Base-by-base conservation (phyloP, 257 asterid genomes). In the Rauvolfia tetraphylla region DNA sequence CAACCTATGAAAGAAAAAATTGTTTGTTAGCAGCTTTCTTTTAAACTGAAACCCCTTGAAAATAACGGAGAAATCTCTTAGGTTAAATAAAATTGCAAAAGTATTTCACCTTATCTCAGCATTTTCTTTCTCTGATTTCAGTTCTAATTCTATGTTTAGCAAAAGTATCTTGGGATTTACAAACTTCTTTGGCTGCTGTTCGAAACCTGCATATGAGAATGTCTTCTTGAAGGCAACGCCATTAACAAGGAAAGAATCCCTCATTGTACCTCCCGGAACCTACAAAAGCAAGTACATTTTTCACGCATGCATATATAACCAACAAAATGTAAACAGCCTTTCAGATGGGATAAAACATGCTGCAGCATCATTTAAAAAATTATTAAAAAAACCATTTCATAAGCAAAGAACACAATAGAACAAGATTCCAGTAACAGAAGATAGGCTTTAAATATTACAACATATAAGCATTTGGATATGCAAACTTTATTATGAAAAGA, bases 141-240 rank as follows among this genome's bases (percentile, higher is more conserved):
- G 87, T 83, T 95, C 99, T 89, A 95, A 80, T 80, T 95, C 99
- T 61, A 95, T 92, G 88, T 95, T 95, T 57, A 95, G 89, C 80
- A 95, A 76, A 71, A 95, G 96, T 70, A 95, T 88, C 89, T 88
- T 90, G 77, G 96, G 99, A 78, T 86, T 87, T 53, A 85, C 49
- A 81, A 95, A 91, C 80, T 87, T 90, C 80, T 95, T 95, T 15
- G 98, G 99, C 74, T 95, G 99, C 86, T 95, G 99, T 86, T 95
- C 99, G 83, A 95, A 93, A 79, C 99, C 99, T 78, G 98, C 99
- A 87, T 95, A 95, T 39, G 99, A 95, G 86, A 95, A 95, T 74
- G 99, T 95, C 90, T 95, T 95, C 81, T 95, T 95, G 87, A 95
- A 95, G 78, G 99, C 99, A 75, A 95, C 99, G 65, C 98, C 99